Percentiles rank a stretch among this genome's conserved stretches.
These are phyloP conservation scores for Sclerotinia borealis DNA, from an alignment of 2,329 filamentous ascomycete genomes.

Conservation along the genomic window DNA sequence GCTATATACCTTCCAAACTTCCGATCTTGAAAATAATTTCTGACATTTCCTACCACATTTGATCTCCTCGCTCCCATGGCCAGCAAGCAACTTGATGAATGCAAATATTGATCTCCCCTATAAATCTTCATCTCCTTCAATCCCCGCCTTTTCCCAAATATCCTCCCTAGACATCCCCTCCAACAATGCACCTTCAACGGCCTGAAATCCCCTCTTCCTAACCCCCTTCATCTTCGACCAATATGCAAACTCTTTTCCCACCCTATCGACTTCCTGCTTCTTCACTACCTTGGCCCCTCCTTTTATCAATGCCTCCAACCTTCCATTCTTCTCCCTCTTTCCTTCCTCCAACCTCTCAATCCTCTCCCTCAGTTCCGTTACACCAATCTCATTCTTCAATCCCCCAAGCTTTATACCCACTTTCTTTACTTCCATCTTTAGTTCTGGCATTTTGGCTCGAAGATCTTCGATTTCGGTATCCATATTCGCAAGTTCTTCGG, in stretches of 20 bases:
- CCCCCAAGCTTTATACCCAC: conserved; percentile 34
- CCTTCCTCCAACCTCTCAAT: conserved; percentile 38
- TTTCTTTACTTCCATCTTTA: conserved; percentile 22
- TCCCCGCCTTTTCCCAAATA: conserved; percentile 39
- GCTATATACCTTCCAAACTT: not conserved
- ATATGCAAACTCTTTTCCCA: conserved; percentile 41
- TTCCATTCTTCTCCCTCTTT: conserved; percentile 31
- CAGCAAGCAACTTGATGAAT: not conserved
- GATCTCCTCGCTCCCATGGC: not conserved
- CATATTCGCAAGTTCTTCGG: conserved; percentile 25
- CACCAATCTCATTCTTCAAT: conserved; percentile 41
- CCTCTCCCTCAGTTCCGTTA: conserved; percentile 39
- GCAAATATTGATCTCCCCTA: not conserved
- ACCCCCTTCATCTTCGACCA: conserved; percentile 35
- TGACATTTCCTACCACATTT: not conserved
- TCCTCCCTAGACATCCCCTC: conserved; percentile 42
- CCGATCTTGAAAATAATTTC: not conserved
- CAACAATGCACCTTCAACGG: conserved; percentile 37
- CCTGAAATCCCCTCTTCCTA: conserved; percentile 30
- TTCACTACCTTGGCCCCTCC: conserved; percentile 38
- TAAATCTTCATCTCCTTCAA: conserved; percentile 24
- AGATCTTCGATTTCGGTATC: conserved; percentile 38
- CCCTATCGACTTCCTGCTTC: conserved; percentile 40
- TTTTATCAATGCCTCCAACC: conserved; percentile 38
- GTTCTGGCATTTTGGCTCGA: conserved; percentile 37